Base-by-base conservation (phyloP, 2,329 filamentous ascomycete species). In the Pseudocercospora fijiensis region DNA sequence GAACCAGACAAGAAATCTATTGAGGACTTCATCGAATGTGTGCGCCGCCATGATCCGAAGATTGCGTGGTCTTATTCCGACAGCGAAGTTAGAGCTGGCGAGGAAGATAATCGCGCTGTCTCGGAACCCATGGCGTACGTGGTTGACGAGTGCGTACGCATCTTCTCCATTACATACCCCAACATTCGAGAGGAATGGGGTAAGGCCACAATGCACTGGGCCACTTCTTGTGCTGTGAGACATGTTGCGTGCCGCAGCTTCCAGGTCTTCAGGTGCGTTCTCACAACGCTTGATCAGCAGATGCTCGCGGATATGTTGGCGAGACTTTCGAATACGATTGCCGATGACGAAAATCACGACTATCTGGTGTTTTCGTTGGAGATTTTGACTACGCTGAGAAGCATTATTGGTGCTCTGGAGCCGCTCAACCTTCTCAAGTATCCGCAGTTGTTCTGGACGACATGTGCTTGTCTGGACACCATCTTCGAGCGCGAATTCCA, bases 261-360 rank as follows among this genome's bases (percentile, higher is more conserved):
- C 78, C 96, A 99, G 75, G 90, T 99, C 10, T 99, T 97, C 79
- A 86, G 95, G 30, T 98, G 94, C 74, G 93, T 98, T 60, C 85
- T 96, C 27, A 96, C 91, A 16, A 92, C 90, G 0, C 80, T 98
- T 22, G 94, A 99, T 73, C 92, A 96, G 70, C 84, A 88, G 62
- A 99, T 98, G 94, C 84, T 99, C 16, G 92, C 92, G 1, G 95
- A 99, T 73, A 99, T 99, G 92, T 86, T 99, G 22, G 93, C 91
- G 11, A 86, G 96, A 53, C 82, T 99, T 30, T 98, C 94, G 1
- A 99, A 98, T 76, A 99, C 95, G 0, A 95, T 99, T 71, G 93
- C 96, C 0, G 94, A 98, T 68, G 92, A 97, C 70, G 92, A 96
- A 72, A 86, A 79, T 60, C 72, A 88, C 0, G 94, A 98, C 78